Conservation (phyloP, 495 filamentous ascomycete genomes). For the Penicillium argentinense region DNA sequence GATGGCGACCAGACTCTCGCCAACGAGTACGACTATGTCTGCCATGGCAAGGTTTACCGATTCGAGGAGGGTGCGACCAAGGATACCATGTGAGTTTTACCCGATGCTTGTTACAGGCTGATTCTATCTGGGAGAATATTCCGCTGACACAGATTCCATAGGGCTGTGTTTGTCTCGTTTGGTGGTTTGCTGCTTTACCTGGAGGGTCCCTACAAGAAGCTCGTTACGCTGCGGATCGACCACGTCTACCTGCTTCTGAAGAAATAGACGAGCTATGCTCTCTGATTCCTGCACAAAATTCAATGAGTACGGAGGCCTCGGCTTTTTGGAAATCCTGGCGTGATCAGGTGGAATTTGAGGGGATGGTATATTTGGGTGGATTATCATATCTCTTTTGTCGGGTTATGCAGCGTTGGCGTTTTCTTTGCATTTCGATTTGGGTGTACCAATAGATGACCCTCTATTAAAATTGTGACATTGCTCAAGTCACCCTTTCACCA, state of each 20-base stretch:
- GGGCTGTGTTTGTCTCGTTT: slow-evolving; percentile 90
- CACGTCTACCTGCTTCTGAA: slow-evolving; percentile 91
- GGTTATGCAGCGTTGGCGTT: slow-evolving; percentile 34
- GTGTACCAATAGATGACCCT: slow-evolving; percentile 30
- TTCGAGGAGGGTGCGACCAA: slow-evolving; percentile 84
- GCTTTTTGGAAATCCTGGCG: not conserved
- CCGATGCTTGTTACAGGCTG: not conserved
- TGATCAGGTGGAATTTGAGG: slow-evolving; percentile 7
- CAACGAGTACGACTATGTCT: slow-evolving; percentile 95
- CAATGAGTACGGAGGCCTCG: no score
- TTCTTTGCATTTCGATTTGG: slow-evolving; percentile 28
- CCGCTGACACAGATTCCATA: slow-evolving; percentile 35
- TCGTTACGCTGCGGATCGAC: slow-evolving; percentile 85
- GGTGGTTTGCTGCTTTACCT: slow-evolving; percentile 87
- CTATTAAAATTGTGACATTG: slow-evolving; percentile 17
- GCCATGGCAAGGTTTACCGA: slow-evolving; percentile 95
- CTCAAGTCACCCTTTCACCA: not conserved
- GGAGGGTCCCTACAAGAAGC: slow-evolving; percentile 93
- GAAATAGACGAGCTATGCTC: slow-evolving; percentile 55
- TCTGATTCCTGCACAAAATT: no score
- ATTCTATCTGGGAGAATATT: not conserved
- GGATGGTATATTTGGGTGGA: slow-evolving; percentile 16
- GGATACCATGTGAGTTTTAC: slow-evolving; percentile 73
- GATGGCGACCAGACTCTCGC: slow-evolving; percentile 76
- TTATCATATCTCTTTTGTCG: slow-evolving; percentile 25